Percentiles rank a stretch among this genome's conserved stretches.
Conservation (phyloP, 192 early-diverging fungal genomes). For the Linnemannia elongata region DNA sequence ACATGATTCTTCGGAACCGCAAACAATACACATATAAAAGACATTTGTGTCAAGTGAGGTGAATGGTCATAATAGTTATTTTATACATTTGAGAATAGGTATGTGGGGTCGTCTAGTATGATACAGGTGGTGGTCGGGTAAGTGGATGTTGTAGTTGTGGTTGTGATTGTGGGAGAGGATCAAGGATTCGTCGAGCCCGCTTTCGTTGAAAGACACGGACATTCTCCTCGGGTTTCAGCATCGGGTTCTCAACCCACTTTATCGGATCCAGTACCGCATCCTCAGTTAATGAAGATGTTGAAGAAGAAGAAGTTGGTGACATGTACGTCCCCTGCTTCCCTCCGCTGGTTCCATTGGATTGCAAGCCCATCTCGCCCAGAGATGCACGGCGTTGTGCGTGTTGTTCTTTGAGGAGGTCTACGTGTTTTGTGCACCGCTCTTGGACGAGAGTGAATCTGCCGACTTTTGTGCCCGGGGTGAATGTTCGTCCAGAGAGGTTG, state of each 20-base stretch:
- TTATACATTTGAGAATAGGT: background rate
- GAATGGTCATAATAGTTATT: background rate
- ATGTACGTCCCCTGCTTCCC: background rate
- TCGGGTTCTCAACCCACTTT: background rate
- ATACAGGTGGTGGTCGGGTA: background rate
- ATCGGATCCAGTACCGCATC: background rate
- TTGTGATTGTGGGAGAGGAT: background rate
- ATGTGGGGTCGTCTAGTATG: background rate
- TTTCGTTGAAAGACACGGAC: constrained; percentile 46
- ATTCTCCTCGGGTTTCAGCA: constrained; percentile 31
- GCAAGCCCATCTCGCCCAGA: background rate
- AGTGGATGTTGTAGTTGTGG: background rate
- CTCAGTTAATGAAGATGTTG: background rate
- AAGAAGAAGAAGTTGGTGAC: background rate
- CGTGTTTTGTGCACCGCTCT: constrained; percentile 27
- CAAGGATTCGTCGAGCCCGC: background rate
- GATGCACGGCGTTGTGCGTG: constrained; percentile 20
- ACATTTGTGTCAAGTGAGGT: too few species aligned
- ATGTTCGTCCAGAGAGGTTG: background rate
- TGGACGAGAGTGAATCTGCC: constrained; percentile 47
- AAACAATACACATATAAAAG: too few species aligned
- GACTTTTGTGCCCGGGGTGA: constrained; percentile 46
- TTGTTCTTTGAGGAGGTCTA: constrained; percentile 22
- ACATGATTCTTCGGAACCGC: too few species aligned
- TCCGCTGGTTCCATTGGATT: background rate